These are phyloP conservation scores for Diacronema lutheri DNA, from an alignment of 78 protist species.

Conservation along the genomic window DNA sequence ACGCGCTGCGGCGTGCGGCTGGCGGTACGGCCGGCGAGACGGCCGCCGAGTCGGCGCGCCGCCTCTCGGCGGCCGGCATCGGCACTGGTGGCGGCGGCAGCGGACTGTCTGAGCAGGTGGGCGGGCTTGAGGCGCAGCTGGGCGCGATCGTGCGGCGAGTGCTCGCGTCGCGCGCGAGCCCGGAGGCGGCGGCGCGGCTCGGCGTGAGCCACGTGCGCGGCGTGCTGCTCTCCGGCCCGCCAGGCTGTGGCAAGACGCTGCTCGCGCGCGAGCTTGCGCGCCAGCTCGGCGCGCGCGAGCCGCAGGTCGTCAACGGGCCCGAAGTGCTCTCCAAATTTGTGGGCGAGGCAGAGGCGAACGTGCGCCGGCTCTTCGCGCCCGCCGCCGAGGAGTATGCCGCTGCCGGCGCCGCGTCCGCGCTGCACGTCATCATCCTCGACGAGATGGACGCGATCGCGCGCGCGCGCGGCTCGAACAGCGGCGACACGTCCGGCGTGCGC, in stretches of 20 bases:
- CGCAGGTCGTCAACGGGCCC: constrained; percentile 35
- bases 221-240: constrained; percentile 40
- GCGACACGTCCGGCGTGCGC: neutral
- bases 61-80: neutral
- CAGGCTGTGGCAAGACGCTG: constrained; percentile 60
- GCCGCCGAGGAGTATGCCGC: constrained; percentile 49
- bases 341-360: constrained; percentile 44
- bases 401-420: constrained; percentile 44
- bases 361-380: constrained; percentile 45
- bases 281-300: constrained; percentile 28
- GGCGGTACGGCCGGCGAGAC: neutral
- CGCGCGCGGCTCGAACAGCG: constrained; percentile 30
- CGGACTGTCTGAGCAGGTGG: neutral
- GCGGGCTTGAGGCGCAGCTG: constrained; percentile 24
- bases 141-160: constrained; percentile 28
- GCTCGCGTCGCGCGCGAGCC: constrained; percentile 16
- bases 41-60: neutral
- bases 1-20: neutral
- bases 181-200: neutral
- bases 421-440: constrained; percentile 61
- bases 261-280: constrained; percentile 44
- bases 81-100: too few species aligned
- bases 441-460: constrained; percentile 58
- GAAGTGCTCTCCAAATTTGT: constrained; percentile 53
- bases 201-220: constrained; percentile 12